phyloP scores from a whole-genome alignment of 179 eudicot genomes.

The Spinacia oleracea region DNA sequence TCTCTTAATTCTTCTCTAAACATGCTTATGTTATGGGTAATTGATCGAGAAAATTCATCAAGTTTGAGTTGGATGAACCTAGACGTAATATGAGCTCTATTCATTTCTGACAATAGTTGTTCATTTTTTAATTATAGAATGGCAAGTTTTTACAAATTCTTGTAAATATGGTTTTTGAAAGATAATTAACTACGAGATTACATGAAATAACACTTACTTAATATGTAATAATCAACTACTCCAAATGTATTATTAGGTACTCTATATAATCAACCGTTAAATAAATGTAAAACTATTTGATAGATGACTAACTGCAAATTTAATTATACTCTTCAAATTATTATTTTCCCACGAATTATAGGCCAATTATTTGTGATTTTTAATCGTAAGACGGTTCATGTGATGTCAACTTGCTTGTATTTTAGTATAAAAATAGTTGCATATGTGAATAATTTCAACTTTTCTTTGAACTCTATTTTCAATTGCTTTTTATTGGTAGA shows the following conservation, averaged over 20 bases:
- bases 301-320: no score
- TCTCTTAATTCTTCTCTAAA: neutral
- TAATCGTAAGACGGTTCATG: neutral
- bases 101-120: neutral
- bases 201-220: no score
- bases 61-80: conserved; percentile 2
- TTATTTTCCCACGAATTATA: no score
- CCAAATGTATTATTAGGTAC: no score
- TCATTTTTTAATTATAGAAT: neutral
- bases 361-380: neutral
- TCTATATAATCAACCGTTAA: no score
- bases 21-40: neutral
- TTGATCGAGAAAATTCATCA: neutral
- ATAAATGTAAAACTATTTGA: no score
- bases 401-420: neutral
- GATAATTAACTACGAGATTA: no score
- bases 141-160: neutral
- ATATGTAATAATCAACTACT: no score
- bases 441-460: no score
- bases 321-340: no score
- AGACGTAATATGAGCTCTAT: conserved; percentile 7
- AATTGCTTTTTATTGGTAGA: neutral
- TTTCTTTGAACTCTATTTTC: neutral
- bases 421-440: no score
- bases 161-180: no score